Percentiles rank a stretch among this genome's conserved stretches.
Conservation (phyloP, 2,329 filamentous ascomycete species). For the Phoma sp. region DNA sequence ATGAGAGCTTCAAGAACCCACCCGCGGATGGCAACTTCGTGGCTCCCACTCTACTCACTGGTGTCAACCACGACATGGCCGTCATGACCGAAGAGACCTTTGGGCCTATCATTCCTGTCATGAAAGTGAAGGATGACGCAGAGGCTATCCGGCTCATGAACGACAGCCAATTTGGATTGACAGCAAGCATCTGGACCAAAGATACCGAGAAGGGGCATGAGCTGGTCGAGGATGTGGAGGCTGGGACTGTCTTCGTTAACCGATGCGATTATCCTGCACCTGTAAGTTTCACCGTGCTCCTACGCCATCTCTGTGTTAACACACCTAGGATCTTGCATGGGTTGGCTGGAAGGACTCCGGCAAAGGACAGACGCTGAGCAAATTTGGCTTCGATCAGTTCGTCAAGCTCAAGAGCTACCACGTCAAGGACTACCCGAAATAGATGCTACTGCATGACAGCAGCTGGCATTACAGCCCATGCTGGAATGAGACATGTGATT, state of each 20-base stretch:
- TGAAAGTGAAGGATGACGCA: constrained; percentile 81
- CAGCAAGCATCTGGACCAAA: constrained; percentile 97
- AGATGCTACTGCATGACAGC: constrained; percentile 25
- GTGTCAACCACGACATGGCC: constrained; percentile 81
- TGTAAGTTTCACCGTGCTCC: constrained; percentile 63
- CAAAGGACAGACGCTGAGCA: constrained; percentile 87
- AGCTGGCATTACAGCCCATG: constrained; percentile 18
- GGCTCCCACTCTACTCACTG: constrained; percentile 80
- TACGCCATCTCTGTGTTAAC: constrained; percentile 17
- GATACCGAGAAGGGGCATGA: constrained; percentile 77
- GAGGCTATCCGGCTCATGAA: constrained; percentile 91
- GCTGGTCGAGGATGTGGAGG: constrained; percentile 82
- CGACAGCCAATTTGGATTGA: constrained; percentile 91
- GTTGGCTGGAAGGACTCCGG: constrained; percentile 98
- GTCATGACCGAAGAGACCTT: constrained; percentile 97
- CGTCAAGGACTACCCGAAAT: constrained; percentile 78
- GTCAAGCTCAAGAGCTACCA: constrained; percentile 97
- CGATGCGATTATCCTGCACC: constrained; percentile 91
- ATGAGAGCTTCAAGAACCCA: constrained; percentile 75
- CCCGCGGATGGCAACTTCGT: constrained; percentile 88
- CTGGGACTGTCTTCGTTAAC: constrained; percentile 96
- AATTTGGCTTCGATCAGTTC: constrained; percentile 93
- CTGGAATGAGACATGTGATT: constrained; percentile 21
- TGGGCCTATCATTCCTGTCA: constrained; percentile 88
- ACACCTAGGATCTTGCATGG: constrained; percentile 82